Evolutionary conservation across 805 yeast species (phyloP).

Genomic region (Candida incommunis): DNA sequence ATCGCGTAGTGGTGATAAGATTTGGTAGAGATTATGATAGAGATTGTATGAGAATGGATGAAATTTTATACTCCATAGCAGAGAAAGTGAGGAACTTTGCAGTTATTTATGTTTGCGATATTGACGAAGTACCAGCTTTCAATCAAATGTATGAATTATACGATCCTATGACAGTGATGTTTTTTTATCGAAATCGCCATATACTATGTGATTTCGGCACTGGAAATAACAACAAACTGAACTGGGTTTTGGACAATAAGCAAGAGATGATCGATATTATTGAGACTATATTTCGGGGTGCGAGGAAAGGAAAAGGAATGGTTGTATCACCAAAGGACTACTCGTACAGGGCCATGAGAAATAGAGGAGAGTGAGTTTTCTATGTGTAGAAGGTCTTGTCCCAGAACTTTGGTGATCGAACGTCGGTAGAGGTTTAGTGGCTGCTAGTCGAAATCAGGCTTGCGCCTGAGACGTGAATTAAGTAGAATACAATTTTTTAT

Average conservation of each 20-base stretch:
- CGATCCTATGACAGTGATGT: conserved; percentile 89
- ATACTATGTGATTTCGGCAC: conserved; percentile 99
- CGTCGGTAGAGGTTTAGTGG: no score
- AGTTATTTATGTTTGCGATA: conserved; percentile 76
- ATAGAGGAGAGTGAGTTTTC: no score
- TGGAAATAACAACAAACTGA: conserved; percentile 90
- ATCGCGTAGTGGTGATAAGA: conserved; percentile 71
- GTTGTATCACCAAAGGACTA: conserved; percentile 60
- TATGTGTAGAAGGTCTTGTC: no score
- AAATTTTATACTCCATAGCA: conserved; percentile 60
- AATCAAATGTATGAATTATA: conserved; percentile 79
- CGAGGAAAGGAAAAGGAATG: conserved; percentile 81
- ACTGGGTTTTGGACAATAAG: conserved; percentile 60
- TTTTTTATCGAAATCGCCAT: conserved; percentile 79
- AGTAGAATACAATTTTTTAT: no score
- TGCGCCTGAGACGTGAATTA: no score
- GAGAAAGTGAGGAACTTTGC: conserved; percentile 83
- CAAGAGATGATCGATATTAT: conserved; percentile 86
- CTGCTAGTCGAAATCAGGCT: no score
- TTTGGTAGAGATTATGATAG: conserved; percentile 69
- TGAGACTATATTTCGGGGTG: conserved; percentile 84
- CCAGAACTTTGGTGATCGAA: no score
- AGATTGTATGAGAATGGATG: conserved; percentile 86
- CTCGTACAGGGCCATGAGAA: conserved; percentile 4
- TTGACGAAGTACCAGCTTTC: conserved; percentile 79